Evolutionary conservation across 352 stramenopile genomes (phyloP).

Genomic region (Phytopythium delawarense): DNA sequence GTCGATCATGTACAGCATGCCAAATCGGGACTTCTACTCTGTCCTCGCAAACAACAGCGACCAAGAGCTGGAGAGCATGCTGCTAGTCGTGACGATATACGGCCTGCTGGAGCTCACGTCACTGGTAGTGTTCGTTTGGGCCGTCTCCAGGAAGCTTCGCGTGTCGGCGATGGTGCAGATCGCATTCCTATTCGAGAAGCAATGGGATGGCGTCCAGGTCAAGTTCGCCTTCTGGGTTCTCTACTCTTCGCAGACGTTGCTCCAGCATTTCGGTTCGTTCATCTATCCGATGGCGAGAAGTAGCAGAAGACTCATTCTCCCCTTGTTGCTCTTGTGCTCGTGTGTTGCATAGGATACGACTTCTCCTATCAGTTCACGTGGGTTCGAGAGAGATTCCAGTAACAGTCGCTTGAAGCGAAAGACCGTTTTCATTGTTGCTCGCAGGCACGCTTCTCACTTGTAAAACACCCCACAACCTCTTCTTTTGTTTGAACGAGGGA

Average conservation of each 20-base stretch:
- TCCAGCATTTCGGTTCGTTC: conserved; percentile 25
- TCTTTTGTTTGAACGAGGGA: no score
- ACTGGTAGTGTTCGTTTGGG: conserved; percentile 19
- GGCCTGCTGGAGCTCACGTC: conserved; percentile 31
- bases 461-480: no score
- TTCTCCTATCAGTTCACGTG: conserved; percentile 24
- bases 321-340: no score
- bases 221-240: conserved; percentile 43
- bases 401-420: no score
- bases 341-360: conserved; percentile 14
- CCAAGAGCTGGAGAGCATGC: conserved; percentile 13
- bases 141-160: conserved; percentile 17
- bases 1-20: conserved; percentile 23
- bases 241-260: conserved; percentile 22
- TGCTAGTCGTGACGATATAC: conserved; percentile 32
- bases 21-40: conserved; percentile 25
- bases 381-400: no score
- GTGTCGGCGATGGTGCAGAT: conserved; percentile 26
- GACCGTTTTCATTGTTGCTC: no score
- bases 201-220: conserved; percentile 23
- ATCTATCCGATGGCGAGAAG: no score
- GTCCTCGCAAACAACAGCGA: no score
- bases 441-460: no score
- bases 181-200: conserved; percentile 32
- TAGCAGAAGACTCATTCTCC: no score